Base-by-base conservation (phyloP, 345 rosid genomes). In the Ceriops decandra region DNA sequence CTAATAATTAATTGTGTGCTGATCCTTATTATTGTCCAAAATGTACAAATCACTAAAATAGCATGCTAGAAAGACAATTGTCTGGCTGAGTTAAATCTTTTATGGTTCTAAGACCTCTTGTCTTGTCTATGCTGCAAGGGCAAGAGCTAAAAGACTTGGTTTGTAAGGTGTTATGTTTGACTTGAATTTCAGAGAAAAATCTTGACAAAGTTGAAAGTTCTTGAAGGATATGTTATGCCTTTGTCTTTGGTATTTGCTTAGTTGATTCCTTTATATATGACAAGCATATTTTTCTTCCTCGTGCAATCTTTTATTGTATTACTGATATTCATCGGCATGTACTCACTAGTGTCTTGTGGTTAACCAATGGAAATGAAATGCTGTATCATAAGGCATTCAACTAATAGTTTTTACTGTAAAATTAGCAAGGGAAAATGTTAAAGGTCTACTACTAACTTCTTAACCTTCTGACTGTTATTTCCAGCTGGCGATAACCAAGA, bases 401-500 rank as follows among this genome's bases (percentile, higher is more conserved):
- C 49, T 42, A 42, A 42, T 42, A 42, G 49, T 42, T 42, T 42
- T 42, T 42, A 42, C 49, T 11, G 5, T 42, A 42, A 42, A 42
- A 42, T 11, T 42, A 42, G 13, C 49, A 42, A 13, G 17, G 15
- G 30, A 9, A 2, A 56, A 56, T 27, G 15, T 33, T 33, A 33
- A 33, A 33, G 9, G 8, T 33, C 36, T n/a, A 28, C n/a, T 28
- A 6, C 52, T 62, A 20, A 68, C 62, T 66, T 28, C 32, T 54
- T 72, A 52, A 73, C n/a, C n/a, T 66, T 70, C 65, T 62, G 27
- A 36, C 30, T 10, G 74, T 46, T 0, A 31, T 57, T 35, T 85
- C 67, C 82, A 91, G 97, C 84, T 91, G 38, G 85, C 85, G 72
- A 78, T 76, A 78, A 85, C 82, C 84, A 92, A 81, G 82, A 85